Conservation (phyloP, 2,329 filamentous ascomycete species). For the Aquanectria penicillioides region DNA sequence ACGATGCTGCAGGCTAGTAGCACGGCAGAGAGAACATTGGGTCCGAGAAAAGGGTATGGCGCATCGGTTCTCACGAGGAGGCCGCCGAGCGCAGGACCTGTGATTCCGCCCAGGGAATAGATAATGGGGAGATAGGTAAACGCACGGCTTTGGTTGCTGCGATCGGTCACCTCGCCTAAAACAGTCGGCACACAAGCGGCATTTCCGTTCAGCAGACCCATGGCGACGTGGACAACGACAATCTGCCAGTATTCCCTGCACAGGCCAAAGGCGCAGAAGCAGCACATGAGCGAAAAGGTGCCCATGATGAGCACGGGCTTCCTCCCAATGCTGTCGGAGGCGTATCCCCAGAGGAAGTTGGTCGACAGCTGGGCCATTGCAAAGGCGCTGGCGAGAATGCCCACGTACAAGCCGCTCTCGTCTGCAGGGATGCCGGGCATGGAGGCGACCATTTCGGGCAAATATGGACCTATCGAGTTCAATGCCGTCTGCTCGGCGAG, state of each 20-base stretch:
- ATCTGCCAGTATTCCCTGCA: constrained; percentile 86
- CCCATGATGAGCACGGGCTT: constrained; percentile 82
- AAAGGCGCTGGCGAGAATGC: constrained; percentile 89
- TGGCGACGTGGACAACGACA: constrained; percentile 83
- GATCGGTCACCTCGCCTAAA: constrained; percentile 92
- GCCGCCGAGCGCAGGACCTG: constrained; percentile 90
- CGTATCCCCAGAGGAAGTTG: constrained; percentile 74
- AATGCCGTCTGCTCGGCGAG: constrained; percentile 95
- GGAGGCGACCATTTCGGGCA: constrained; percentile 88
- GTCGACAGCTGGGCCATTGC: constrained; percentile 92
- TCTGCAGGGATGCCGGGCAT: constrained; percentile 81
- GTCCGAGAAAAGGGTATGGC: constrained; percentile 83
- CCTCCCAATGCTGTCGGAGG: constrained; percentile 73
- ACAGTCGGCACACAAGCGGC: constrained; percentile 94
- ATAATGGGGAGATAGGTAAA: constrained; percentile 96
- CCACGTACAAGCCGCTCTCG: constrained; percentile 87
- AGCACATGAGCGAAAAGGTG: constrained; percentile 82
- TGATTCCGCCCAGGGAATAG: constrained; percentile 95
- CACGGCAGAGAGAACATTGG: constrained; percentile 81
- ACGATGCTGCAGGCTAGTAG: constrained; percentile 79
- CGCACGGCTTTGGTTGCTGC: constrained; percentile 90
- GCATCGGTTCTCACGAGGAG: constrained; percentile 71
- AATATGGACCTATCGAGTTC: constrained; percentile 95
- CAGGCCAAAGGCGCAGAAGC: constrained; percentile 89
- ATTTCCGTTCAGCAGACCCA: constrained; percentile 96